Evolutionary conservation across 2,329 filamentous ascomycete species (phyloP).

Genomic region (Cladophialophora chaetospira): DNA sequence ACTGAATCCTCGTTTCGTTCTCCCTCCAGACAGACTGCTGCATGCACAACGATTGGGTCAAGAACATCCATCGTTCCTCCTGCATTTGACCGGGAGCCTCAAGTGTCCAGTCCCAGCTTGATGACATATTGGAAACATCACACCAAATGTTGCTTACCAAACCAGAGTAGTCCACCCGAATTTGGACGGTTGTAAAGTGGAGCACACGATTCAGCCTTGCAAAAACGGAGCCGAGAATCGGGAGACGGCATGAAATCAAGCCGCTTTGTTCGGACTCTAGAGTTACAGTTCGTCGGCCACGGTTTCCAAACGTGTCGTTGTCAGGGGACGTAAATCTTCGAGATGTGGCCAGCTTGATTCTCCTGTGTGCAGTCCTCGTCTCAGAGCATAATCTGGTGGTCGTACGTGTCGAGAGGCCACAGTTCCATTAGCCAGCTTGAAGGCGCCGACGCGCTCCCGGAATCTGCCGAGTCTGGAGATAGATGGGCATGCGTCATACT

Average conservation of each 20-base stretch:
- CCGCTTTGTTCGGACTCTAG: background rate
- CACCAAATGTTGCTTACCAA: conserved; percentile 23
- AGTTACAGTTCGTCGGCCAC: background rate
- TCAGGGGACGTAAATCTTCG: background rate
- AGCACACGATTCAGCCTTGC: conserved; percentile 5
- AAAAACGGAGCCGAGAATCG: background rate
- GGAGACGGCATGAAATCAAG: conserved; percentile 2
- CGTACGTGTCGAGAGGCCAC: too few species aligned
- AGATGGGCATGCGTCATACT: background rate
- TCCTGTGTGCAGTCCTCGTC: too few species aligned
- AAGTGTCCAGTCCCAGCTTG: background rate
- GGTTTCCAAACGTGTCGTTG: background rate
- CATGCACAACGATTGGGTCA: background rate
- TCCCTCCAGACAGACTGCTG: background rate
- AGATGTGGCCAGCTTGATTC: too few species aligned
- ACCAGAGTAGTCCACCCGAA: conserved; percentile 3
- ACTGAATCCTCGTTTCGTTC: background rate
- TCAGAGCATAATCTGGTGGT: too few species aligned
- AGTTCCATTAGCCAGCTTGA: too few species aligned
- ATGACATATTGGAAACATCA: conserved; percentile 16
- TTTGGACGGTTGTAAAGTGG: background rate
- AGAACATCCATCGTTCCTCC: background rate
- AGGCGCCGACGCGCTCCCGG: background rate
- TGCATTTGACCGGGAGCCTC: background rate
- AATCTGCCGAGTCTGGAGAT: background rate